phyloP scores from a whole-genome alignment of 2,329 filamentous ascomycete species.

The Phaeosphaeriaceae sp. region DNA sequence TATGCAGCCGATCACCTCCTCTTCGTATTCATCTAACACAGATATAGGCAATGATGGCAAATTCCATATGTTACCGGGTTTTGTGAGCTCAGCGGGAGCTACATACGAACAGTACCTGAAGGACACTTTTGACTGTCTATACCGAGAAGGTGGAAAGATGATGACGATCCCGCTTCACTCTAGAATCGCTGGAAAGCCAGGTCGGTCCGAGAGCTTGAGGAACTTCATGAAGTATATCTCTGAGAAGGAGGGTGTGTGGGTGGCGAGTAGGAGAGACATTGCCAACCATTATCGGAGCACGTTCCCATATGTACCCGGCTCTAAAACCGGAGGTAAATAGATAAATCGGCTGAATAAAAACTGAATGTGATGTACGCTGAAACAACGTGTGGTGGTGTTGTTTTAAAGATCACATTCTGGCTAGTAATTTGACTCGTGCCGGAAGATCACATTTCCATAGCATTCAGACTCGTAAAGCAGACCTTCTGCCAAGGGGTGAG shows the following conservation, averaged over 20 bases:
- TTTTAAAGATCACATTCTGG: too few species aligned
- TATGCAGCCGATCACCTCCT: neutral
- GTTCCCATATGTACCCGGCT: slow-evolving; percentile 53
- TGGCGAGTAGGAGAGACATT: slow-evolving; percentile 62
- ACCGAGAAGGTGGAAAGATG: slow-evolving; percentile 62
- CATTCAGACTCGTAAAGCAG: neutral
- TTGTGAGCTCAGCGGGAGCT: slow-evolving; percentile 48
- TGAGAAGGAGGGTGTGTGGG: slow-evolving; percentile 63
- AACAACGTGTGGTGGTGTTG: too few species aligned
- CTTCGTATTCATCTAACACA: neutral
- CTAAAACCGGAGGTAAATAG: slow-evolving; percentile 18
- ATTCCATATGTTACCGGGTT: slow-evolving; percentile 55
- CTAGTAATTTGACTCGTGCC: too few species aligned
- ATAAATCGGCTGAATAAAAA: neutral
- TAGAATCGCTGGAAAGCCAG: slow-evolving; percentile 61
- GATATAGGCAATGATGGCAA: slow-evolving; percentile 49
- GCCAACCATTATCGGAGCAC: slow-evolving; percentile 58
- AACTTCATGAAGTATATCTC: slow-evolving; percentile 63
- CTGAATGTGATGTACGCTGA: neutral
- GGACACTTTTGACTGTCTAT: slow-evolving; percentile 62
- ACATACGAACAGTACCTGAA: slow-evolving; percentile 57
- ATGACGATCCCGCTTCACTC: slow-evolving; percentile 66
- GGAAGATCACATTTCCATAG: too few species aligned
- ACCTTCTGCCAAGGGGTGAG: neutral
- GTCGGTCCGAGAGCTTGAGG: slow-evolving; percentile 59